phyloP scores from a whole-genome alignment of 164 flowering plant species.

The Euptelea pleiosperma region DNA sequence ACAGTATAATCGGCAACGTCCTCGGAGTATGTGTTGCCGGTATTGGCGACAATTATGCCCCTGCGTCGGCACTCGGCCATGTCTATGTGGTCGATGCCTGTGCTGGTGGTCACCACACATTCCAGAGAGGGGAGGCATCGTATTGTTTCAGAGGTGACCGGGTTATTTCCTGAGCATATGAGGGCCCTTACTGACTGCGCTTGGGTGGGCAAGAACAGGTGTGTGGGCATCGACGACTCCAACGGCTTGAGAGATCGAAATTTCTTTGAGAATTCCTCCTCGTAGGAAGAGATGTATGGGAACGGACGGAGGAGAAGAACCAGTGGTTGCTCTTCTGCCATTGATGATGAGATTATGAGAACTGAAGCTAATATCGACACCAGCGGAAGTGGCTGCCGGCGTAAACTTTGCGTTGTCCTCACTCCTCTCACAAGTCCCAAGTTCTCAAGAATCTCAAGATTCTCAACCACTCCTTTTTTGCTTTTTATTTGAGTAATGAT shows the following conservation, averaged over 20 bases:
- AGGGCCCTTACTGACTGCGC: conserved; percentile 26
- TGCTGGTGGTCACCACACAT: conserved; percentile 45
- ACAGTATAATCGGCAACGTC: conserved; percentile 69
- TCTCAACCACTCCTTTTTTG: too few relatives aligned
- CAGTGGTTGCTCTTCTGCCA: background rate
- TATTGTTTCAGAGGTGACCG: conserved; percentile 21
- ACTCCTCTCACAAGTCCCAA: too few relatives aligned
- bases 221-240: conserved; percentile 2
- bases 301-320: background rate
- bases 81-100: conserved; percentile 64
- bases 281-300: background rate
- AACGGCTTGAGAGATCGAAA: background rate
- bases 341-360: too few relatives aligned
- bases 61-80: conserved; percentile 52
- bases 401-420: too few relatives aligned
- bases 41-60: conserved; percentile 41
- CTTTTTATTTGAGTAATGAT: too few relatives aligned
- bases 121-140: conserved; percentile 38
- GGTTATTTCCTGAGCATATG: conserved; percentile 12
- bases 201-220: conserved; percentile 10
- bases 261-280: background rate
- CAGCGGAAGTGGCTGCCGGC: too few relatives aligned
- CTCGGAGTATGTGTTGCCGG: conserved; percentile 36
- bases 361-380: too few relatives aligned
- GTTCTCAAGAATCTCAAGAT: too few relatives aligned